Conservation (phyloP, 208 protist genomes). For the Trypanosoma platydactyli region DNA sequence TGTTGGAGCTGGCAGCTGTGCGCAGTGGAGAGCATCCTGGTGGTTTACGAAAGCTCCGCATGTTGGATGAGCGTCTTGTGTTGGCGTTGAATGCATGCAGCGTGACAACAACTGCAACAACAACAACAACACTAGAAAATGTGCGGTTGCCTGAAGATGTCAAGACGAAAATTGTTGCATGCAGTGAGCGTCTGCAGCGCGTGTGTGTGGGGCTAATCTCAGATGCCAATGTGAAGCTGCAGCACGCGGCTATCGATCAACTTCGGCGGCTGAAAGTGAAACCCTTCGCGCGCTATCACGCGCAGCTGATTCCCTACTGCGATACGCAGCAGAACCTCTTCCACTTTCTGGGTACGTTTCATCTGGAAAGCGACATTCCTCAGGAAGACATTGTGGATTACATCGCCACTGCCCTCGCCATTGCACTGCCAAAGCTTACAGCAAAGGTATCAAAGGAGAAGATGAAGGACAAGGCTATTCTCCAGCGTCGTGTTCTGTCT, state of each 20-base stretch:
- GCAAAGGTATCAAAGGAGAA: constrained; percentile 71
- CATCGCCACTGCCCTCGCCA: constrained; percentile 61
- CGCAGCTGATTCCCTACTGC: constrained; percentile 70
- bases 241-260: constrained; percentile 75
- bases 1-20: constrained; percentile 66
- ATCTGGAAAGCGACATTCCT: constrained; percentile 71
- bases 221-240: constrained; percentile 59
- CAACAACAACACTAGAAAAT: constrained; percentile 33
- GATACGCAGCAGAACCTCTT: constrained; percentile 81
- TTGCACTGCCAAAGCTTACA: constrained; percentile 82
- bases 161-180: constrained; percentile 24
- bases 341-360: constrained; percentile 75
- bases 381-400: constrained; percentile 59
- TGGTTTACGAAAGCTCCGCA: constrained; percentile 44
- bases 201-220: constrained; percentile 62
- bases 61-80: constrained; percentile 70
- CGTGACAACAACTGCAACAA: constrained; percentile 41
- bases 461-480: constrained; percentile 73
- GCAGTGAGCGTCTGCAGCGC: constrained; percentile 42
- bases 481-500: constrained; percentile 71
- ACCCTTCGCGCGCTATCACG: constrained; percentile 66
- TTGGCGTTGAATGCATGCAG: constrained; percentile 73
- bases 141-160: constrained; percentile 20
- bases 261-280: constrained; percentile 70
- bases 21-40: constrained; percentile 60